Evolutionary conservation across 2,329 filamentous ascomycete species (phyloP).

Genomic region (Fusarium marasasianum): DNA sequence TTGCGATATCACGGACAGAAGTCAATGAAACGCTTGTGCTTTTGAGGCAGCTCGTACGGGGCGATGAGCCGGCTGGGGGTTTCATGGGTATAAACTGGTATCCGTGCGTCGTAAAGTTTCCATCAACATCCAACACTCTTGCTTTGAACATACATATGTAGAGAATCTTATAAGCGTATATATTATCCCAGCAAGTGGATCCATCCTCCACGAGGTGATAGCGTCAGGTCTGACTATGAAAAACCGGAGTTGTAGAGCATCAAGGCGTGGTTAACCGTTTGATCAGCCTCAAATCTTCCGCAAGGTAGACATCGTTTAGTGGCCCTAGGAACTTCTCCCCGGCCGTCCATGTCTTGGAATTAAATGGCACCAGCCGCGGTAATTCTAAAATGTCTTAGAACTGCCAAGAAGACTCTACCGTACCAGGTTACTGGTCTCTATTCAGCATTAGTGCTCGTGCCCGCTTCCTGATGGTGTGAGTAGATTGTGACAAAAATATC

Average conservation of each 20-base stretch:
- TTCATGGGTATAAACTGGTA: conserved; percentile 3
- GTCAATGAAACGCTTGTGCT: not conserved
- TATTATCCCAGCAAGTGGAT: conserved; percentile 3
- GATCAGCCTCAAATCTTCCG: not conserved
- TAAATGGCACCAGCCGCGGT: not conserved
- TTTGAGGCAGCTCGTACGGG: conserved; percentile 8
- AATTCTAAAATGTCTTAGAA: conserved; percentile 13
- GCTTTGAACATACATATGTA: not conserved
- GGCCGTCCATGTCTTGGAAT: not conserved
- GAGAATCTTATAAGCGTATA: not conserved
- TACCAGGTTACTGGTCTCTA: conserved; percentile 3
- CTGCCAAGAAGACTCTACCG: not conserved
- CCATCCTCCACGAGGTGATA: not conserved
- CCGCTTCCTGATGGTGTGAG: not conserved
- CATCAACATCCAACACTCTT: not conserved
- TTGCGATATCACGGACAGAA: conserved; percentile 4
- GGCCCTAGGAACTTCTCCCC: conserved; percentile 8
- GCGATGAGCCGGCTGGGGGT: conserved; percentile 1
- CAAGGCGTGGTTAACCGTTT: conserved; percentile 14
- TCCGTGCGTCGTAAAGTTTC: conserved; percentile 10
- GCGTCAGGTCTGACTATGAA: not conserved
- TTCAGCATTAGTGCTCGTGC: not conserved
- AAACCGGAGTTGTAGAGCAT: not conserved
- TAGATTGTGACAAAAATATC: not conserved
- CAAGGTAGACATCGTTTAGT: conserved; percentile 9